Evolutionary conservation across 2,329 filamentous ascomycete species (phyloP).

Genomic region (Clonostachys chloroleuca): DNA sequence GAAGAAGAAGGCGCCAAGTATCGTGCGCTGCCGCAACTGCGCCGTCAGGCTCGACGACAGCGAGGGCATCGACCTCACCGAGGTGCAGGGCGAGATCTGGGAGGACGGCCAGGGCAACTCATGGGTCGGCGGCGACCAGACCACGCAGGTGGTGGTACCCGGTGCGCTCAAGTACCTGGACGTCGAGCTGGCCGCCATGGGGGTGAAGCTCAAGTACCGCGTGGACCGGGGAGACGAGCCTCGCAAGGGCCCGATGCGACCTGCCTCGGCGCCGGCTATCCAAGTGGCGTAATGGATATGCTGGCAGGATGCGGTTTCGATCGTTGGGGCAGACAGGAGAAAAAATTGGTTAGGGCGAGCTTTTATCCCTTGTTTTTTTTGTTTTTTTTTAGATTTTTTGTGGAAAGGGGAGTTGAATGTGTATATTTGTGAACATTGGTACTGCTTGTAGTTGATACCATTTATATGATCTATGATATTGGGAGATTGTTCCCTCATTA

Average conservation of each 20-base stretch:
- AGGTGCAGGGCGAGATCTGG: slow-evolving; percentile 74
- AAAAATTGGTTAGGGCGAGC: too few relatives aligned
- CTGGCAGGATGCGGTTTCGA: too few relatives aligned
- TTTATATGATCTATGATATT: too few relatives aligned
- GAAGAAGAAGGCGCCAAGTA: slow-evolving; percentile 59
- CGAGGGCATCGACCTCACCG: slow-evolving; percentile 49
- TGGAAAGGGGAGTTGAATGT: too few relatives aligned
- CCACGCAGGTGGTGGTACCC: slow-evolving; percentile 86
- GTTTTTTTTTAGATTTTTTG: too few relatives aligned
- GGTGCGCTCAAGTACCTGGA: slow-evolving; percentile 91
- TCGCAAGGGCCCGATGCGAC: slow-evolving; percentile 44
- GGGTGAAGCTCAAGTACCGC: slow-evolving; percentile 84
- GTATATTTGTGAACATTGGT: too few relatives aligned
- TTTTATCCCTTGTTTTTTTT: too few relatives aligned
- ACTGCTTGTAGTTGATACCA: too few relatives aligned
- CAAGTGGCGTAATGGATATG: too few relatives aligned
- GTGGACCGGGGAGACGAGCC: slow-evolving; percentile 61
- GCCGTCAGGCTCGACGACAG: slow-evolving; percentile 57
- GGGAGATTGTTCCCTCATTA: too few relatives aligned
- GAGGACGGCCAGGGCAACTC: slow-evolving; percentile 82
- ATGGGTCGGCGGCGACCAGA: slow-evolving; percentile 86
- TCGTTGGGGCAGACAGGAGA: too few relatives aligned
- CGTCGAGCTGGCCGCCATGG: slow-evolving; percentile 94
- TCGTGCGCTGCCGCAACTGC: slow-evolving; percentile 77
- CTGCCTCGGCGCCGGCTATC: slow-evolving; percentile 15